Base-by-base conservation (phyloP, 2,329 filamentous ascomycete genomes). In the Madurella fahalii region DNA sequence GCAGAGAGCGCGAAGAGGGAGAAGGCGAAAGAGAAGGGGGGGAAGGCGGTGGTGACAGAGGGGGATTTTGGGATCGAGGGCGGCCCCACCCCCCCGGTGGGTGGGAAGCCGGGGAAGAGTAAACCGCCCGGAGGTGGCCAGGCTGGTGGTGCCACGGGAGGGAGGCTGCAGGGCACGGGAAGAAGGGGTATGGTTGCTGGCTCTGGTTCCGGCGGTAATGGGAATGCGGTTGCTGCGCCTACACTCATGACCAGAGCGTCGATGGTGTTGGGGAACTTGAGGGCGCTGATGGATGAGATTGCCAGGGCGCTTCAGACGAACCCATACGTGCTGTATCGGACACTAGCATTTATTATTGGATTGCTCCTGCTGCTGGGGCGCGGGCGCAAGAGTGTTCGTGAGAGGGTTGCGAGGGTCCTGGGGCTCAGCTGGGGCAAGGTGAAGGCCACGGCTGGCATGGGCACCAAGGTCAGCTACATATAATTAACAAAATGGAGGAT, bases 381-480 rank as follows among this genome's bases (percentile, higher is more conserved):
- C 64, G 87, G 89, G 54, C 81, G 89, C 64, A 80, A 82, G 64
- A 86, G 87, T 66, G 75, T 95, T 13, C 82, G 92, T 40, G 85
- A 95, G 61, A 81, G 87, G 60, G 71, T 96, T 37, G 80, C 84
- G 67, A 79, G 85, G 52, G 75, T 91, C 39, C 67, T 95, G 42
- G 81, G 80, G 40, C 76, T 80, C 30, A 84, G 84, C 9, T 95
- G 90, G 90, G 81, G 82, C 52, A 96, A 95, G 74, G 75, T 96
- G 40, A 84, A 82, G 68, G 80, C 84, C 44, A 97, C 94, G 0
- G 86, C 93, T 4, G 92, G 92, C 1, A 97, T 97, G 93, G 94
- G 93, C 2, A 89, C 95, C 60, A 97, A 96, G 75, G 92, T 97
- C 66, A 95, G 89, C 69, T 97, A 97, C 74, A 95, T 99, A 57